Evolutionary conservation across 129 eudicot genomes (phyloP), one percentile per base, ranked within the genome.

Genomic region (Helichrysum umbraculigerum): DNA sequence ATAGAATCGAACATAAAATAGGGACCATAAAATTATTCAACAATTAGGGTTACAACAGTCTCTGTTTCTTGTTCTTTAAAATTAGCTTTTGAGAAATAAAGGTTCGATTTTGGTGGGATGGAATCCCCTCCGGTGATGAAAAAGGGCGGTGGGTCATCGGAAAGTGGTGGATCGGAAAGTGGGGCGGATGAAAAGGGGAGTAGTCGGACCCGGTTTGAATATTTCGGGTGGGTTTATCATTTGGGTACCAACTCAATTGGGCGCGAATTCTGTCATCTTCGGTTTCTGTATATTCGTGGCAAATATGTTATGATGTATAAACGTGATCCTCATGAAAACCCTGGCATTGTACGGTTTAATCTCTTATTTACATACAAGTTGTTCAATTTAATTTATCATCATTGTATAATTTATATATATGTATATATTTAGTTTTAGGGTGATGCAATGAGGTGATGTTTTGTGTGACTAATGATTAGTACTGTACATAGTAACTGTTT

Each of bases 141-240:
- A 16, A 89, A 87, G 68, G 72, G 50, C 25, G 83, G 64, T 14
- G 96, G 86, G 22, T 77, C 92, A 19, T 81, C 87, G 71, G 90
- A 81, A 78, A 81, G 79, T 75, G 86, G 82, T 15, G 88, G 84
- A 71, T 75, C 89, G 34, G 89, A 83, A 72, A 84, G 86, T 75
- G 87, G 88, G n/a, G 73, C 86, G 30, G 88, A 83, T 28, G 91
- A 74, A 52, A 80, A 57, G 67, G 65, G 81, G n/a, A 71, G 73
- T 56, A 78, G 83, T 30, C 79, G 79, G 33, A 80, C 84, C 15
- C 67, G 81, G 79, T 77, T 87, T 9, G 92, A 93, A 81, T 91
- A 81, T 62, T 91, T 72, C 71, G 99, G 99, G 10, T 89, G 96
- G 96, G 96, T 95, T 57, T 95, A 89, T 79, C 99, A 95, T 83